Conservation (phyloP, 164 flowering plant species). For the Brasenia schreberi region DNA sequence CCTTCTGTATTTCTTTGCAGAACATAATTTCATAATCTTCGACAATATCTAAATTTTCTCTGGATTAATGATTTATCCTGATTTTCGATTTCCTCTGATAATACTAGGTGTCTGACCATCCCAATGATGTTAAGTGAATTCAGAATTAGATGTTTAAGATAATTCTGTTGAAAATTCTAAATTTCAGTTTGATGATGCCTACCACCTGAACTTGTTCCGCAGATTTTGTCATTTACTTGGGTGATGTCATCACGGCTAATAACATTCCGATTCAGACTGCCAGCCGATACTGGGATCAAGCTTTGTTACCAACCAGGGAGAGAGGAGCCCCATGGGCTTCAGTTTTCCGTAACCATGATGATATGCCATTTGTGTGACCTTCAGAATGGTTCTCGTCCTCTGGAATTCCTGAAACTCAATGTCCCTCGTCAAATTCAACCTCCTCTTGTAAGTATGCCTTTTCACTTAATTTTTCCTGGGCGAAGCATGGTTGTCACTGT, state of each 20-base stretch:
- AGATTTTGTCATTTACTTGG: slow-evolving; percentile 83
- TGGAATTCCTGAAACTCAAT: slow-evolving; percentile 52
- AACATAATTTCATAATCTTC: too few relatives aligned
- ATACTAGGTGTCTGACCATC: too few relatives aligned
- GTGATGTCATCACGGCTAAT: slow-evolving; percentile 84
- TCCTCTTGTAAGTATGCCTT: background rate
- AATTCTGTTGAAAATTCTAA: too few relatives aligned
- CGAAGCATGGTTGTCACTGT: background rate
- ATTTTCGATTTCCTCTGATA: too few relatives aligned
- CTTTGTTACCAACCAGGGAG: slow-evolving; percentile 48
- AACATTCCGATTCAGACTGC: slow-evolving; percentile 59
- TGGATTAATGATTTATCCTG: too few relatives aligned
- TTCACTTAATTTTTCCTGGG: background rate
- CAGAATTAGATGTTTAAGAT: too few relatives aligned
- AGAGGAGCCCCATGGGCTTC: slow-evolving; percentile 75
- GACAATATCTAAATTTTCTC: too few relatives aligned
- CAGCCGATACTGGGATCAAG: slow-evolving; percentile 78
- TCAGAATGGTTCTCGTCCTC: slow-evolving; percentile 66
- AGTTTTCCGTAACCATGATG: slow-evolving; percentile 85
- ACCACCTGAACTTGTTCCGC: slow-evolving; percentile 2
- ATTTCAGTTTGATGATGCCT: too few relatives aligned
- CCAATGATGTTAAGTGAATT: too few relatives aligned
- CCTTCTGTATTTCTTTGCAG: too few relatives aligned
- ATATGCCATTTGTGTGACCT: slow-evolving; percentile 79
- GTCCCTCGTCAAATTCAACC: slow-evolving; percentile 14